These are phyloP conservation scores for Ophiostoma sp. DNA, from an alignment of 2,329 filamentous ascomycete genomes.

Conservation along the genomic window DNA sequence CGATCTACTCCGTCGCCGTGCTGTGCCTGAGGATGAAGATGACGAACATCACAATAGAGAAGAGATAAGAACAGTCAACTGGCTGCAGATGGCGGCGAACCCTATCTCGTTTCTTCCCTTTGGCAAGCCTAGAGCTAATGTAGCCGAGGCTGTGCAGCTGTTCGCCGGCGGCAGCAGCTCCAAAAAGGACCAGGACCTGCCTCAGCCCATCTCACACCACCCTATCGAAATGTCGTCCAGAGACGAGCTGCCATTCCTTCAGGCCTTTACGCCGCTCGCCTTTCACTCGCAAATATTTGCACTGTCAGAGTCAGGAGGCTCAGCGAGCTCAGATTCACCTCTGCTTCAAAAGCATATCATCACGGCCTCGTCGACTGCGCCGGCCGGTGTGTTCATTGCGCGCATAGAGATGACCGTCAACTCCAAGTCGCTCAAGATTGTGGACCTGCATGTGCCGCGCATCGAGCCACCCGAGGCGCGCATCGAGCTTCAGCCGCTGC, in stretches of 20 bases:
- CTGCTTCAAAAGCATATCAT: slow-evolving; percentile 51
- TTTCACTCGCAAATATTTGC: slow-evolving; percentile 52
- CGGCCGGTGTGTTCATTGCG: slow-evolving; percentile 53
- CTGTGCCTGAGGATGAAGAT: slow-evolving; percentile 36
- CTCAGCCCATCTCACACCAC: slow-evolving; percentile 55
- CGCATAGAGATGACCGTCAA: slow-evolving; percentile 55
- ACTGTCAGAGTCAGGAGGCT: slow-evolving; percentile 38
- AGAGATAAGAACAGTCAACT: slow-evolving; percentile 34
- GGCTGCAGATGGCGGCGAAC: slow-evolving; percentile 47
- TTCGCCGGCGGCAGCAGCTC: slow-evolving; percentile 29
- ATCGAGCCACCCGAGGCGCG: slow-evolving; percentile 53
- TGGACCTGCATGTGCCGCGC: slow-evolving; percentile 47
- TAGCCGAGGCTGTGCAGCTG: slow-evolving; percentile 29
- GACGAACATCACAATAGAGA: slow-evolving; percentile 33
- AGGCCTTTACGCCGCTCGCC: slow-evolving; percentile 63
- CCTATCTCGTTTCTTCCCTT: slow-evolving; percentile 51
- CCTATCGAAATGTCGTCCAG: slow-evolving; percentile 57
- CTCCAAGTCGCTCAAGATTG: slow-evolving; percentile 47
- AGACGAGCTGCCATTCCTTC: slow-evolving; percentile 63
- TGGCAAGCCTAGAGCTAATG: slow-evolving; percentile 34
- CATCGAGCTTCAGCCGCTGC: slow-evolving; percentile 52
- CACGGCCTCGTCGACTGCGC: slow-evolving; percentile 42
- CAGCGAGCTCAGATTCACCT: not conserved
- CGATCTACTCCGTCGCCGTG: slow-evolving; percentile 40
- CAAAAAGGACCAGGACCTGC: slow-evolving; percentile 30